phyloP scores from a whole-genome alignment of 306 rosid genomes.

The Prunus mongolica region DNA sequence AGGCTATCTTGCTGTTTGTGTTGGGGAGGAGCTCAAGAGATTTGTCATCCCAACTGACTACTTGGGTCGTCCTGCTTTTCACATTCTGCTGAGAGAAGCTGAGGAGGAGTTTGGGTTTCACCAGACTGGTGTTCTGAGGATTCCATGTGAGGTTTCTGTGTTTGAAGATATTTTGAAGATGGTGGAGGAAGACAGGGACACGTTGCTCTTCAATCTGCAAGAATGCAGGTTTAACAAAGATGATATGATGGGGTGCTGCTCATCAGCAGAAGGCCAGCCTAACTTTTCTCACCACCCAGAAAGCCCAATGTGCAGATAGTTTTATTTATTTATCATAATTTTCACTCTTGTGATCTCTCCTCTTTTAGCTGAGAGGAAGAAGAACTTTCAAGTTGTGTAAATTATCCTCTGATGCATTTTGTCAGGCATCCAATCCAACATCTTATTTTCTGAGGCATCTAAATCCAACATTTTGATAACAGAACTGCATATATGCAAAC shows the following conservation, averaged over 20 bases:
- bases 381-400: neutral
- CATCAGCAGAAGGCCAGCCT: conserved; percentile 30
- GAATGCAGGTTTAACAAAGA: conserved; percentile 36
- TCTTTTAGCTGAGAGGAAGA: conserved; percentile 26
- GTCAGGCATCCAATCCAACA: conserved; percentile 13
- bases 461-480: neutral
- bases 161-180: conserved; percentile 68
- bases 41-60: conserved; percentile 75
- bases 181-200: conserved; percentile 50
- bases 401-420: conserved; percentile 11
- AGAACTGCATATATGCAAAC: neutral
- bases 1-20: conserved; percentile 82
- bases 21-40: conserved; percentile 67
- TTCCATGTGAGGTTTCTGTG: conserved; percentile 74
- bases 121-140: conserved; percentile 75
- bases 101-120: conserved; percentile 95
- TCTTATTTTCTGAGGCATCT: neutral
- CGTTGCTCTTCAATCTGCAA: conserved; percentile 28
- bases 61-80: conserved; percentile 65
- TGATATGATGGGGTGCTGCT: conserved; percentile 41
- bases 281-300: conserved; percentile 59
- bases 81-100: conserved; percentile 66
- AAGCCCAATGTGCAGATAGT: conserved; percentile 84
- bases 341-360: neutral
- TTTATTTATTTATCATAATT: conserved; percentile 9